Evolutionary conservation across 2,329 filamentous ascomycete genomes (phyloP).

Genomic region (Rugonectria rugulosa): DNA sequence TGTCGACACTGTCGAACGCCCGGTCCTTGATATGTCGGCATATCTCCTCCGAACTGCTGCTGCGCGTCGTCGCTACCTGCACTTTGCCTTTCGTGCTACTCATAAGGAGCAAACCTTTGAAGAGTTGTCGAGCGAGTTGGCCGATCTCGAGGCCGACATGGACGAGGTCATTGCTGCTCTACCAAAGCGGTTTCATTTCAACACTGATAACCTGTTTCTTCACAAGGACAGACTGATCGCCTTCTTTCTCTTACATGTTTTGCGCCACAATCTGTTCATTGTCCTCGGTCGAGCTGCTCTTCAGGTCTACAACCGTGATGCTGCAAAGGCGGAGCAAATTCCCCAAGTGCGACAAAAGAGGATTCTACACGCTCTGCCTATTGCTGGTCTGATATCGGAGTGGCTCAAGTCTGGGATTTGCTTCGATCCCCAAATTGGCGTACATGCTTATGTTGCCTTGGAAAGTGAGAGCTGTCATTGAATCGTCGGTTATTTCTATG

Average conservation of each 20-base stretch:
- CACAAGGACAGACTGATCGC: neutral
- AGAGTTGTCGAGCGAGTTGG: neutral
- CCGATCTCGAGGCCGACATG: neutral
- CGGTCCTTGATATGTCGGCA: conserved; percentile 13
- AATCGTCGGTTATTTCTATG: neutral
- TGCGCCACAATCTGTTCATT: conserved; percentile 6
- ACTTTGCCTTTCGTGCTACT: conserved; percentile 11
- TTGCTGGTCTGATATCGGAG: conserved; percentile 1
- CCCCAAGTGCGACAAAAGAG: neutral
- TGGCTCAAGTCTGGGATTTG: neutral
- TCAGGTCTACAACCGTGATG: conserved; percentile 1
- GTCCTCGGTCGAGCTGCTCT: neutral
- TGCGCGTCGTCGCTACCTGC: conserved; percentile 5
- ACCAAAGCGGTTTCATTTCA: neutral
- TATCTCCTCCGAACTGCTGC: conserved; percentile 14
- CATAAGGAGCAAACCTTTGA: neutral
- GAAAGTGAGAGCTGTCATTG: neutral
- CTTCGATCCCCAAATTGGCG: conserved; percentile 1
- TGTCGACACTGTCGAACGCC: neutral
- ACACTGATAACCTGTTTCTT: conserved; percentile 9
- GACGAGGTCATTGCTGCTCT: conserved; percentile 1
- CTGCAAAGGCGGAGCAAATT: neutral
- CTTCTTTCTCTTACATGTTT: conserved; percentile 3
- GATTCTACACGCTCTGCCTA: conserved; percentile 2
- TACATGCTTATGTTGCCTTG: conserved; percentile 4